Evolutionary conservation across 1,284 basidiomycete species (phyloP).

Genomic region (Trichosporon coremiiforme): DNA sequence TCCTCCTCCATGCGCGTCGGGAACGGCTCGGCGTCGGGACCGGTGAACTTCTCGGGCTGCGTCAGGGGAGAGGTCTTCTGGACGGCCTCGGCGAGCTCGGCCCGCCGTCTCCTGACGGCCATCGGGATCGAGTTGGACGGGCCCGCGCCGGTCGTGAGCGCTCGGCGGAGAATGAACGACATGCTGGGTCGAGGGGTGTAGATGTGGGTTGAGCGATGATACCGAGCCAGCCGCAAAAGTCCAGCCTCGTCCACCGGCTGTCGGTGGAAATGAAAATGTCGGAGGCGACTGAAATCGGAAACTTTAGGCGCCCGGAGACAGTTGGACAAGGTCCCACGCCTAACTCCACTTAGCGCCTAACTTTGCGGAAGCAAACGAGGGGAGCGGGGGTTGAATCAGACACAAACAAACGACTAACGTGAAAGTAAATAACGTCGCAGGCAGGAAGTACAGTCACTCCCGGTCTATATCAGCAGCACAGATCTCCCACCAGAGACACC

Average conservation of each 20-base stretch:
- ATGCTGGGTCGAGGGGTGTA: constrained; percentile 35
- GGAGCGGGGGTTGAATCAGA: neutral
- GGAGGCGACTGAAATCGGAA: constrained; percentile 9
- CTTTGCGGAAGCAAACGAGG: constrained; percentile 7
- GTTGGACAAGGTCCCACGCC: neutral
- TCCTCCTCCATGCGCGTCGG: constrained; percentile 45
- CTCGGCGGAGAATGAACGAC: constrained; percentile 47
- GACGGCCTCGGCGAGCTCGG: constrained; percentile 29
- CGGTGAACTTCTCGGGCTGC: constrained; percentile 31
- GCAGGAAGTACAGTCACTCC: neutral
- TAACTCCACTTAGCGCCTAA: neutral
- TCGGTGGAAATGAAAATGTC: constrained; percentile 28
- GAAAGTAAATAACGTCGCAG: neutral
- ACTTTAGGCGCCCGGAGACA: neutral
- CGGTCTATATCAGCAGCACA: neutral
- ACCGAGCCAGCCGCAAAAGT: neutral
- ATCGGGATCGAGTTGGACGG: constrained; percentile 40
- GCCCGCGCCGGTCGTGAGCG: constrained; percentile 33
- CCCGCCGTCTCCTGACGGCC: constrained; percentile 43
- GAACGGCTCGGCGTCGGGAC: constrained; percentile 30
- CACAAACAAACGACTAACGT: constrained; percentile 10
- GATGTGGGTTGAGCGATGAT: neutral
- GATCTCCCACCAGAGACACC: neutral
- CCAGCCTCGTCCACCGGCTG: constrained; percentile 4
- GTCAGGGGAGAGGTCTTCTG: constrained; percentile 34